Percentiles rank a stretch among this genome's conserved stretches.
Conservation (phyloP, 345 rosid species). For the Pistacia vera region DNA sequence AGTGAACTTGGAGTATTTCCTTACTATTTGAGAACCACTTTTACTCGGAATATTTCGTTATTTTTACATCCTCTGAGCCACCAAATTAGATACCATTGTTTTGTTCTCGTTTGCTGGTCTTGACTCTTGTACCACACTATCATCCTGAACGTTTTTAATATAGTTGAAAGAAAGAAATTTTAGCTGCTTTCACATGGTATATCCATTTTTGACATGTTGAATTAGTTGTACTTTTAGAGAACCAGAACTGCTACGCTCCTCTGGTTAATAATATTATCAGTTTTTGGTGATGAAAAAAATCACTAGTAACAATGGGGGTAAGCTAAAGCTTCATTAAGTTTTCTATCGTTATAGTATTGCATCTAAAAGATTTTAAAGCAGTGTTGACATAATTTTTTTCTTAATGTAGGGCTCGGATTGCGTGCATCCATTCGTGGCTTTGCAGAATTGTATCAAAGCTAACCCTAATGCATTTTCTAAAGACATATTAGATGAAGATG, state of each 20-base stretch:
- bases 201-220: neutral
- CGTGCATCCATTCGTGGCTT: slow-evolving; percentile 73
- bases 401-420: slow-evolving; percentile 81
- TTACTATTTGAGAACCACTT: neutral
- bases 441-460: slow-evolving; percentile 80
- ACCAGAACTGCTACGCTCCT: neutral
- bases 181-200: neutral
- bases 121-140: neutral
- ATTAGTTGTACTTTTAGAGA: neutral
- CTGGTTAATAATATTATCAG: neutral
- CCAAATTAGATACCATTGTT: neutral
- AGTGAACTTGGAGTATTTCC: neutral
- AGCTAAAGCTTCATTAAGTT: neutral
- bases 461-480: slow-evolving; percentile 76
- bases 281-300: too few species aligned
- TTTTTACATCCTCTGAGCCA: neutral
- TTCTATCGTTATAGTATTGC: neutral
- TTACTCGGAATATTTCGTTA: neutral
- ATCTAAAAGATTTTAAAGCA: neutral
- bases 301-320: too few species aligned
- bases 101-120: neutral
- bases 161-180: neutral
- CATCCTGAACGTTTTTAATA: neutral
- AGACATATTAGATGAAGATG: slow-evolving; percentile 43
- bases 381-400: neutral